These are phyloP conservation scores for Tetracladium setigerum DNA, from an alignment of 495 filamentous ascomycete species.

Conservation along the genomic window DNA sequence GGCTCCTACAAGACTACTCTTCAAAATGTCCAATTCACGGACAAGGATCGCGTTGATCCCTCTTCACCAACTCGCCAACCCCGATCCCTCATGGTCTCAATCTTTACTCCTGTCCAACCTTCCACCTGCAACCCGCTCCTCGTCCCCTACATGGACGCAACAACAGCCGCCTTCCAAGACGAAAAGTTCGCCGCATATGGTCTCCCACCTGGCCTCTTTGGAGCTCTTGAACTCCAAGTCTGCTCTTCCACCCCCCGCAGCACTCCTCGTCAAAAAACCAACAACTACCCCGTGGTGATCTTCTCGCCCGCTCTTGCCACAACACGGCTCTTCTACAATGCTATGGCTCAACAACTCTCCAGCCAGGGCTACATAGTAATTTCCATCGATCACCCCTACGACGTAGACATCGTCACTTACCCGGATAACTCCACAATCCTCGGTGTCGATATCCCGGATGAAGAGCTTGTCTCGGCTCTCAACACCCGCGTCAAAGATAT, in stretches of 20 bases:
- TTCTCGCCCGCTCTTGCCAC: constrained; percentile 31
- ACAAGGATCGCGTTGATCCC: constrained; percentile 26
- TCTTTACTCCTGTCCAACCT: constrained; percentile 24
- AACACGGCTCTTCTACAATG: constrained; percentile 35
- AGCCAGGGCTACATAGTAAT: constrained; percentile 41
- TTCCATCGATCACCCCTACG: constrained; percentile 43
- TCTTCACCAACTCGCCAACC: constrained; percentile 25
- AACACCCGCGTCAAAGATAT: constrained; percentile 29
- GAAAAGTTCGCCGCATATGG: neutral
- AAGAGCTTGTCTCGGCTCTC: constrained; percentile 8
- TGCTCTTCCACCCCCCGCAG: neutral
- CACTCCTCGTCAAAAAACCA: neutral
- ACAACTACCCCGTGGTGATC: constrained; percentile 24
- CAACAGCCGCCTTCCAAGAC: constrained; percentile 9
- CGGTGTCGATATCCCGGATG: neutral
- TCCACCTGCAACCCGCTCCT: constrained; percentile 13
- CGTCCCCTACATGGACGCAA: constrained; percentile 17
- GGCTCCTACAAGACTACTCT: constrained; percentile 23
- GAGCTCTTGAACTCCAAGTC: constrained; percentile 5
- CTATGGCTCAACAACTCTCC: constrained; percentile 34
- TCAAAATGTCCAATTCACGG: constrained; percentile 23
- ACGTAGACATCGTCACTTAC: constrained; percentile 38
- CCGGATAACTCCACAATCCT: constrained; percentile 26
- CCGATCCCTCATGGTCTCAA: constrained; percentile 29
- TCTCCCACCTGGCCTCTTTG: constrained; percentile 6